Evolutionary conservation across 192 early-diverging fungal species (phyloP).

Genomic region (Coemansia sp.): DNA sequence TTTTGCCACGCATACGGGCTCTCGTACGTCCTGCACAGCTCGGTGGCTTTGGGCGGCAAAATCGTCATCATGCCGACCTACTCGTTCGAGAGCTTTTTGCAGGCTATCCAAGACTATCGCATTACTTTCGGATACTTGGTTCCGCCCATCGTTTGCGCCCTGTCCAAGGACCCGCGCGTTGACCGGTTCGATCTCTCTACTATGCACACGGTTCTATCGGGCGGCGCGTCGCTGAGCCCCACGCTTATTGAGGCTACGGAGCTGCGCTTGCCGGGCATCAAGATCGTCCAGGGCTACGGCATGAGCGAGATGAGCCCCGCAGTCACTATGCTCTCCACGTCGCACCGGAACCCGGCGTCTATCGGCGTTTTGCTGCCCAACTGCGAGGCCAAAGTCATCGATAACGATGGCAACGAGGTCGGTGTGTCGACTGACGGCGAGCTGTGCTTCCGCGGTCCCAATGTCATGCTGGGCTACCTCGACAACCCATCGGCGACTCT

Average conservation of each 20-base stretch:
- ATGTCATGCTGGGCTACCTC: constrained; percentile 85
- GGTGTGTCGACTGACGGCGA: constrained; percentile 76
- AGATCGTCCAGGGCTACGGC: constrained; percentile 66
- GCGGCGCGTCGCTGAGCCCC: constrained; percentile 77
- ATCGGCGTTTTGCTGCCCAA: constrained; percentile 74
- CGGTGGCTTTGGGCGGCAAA: constrained; percentile 40
- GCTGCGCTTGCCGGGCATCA: constrained; percentile 40
- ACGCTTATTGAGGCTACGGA: constrained; percentile 63
- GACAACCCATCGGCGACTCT: constrained; percentile 75
- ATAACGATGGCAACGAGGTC: constrained; percentile 67
- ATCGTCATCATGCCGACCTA: constrained; percentile 78
- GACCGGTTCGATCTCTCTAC: constrained; percentile 69
- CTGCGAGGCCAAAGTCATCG: constrained; percentile 73
- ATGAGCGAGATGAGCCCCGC: constrained; percentile 65
- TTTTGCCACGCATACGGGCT: constrained; percentile 77
- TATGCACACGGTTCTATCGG: constrained; percentile 66
- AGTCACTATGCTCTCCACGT: constrained; percentile 46
- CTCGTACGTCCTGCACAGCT: constrained; percentile 57
- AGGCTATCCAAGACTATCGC: constrained; percentile 65
- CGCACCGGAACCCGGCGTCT: constrained; percentile 52
- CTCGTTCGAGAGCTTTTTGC: constrained; percentile 64
- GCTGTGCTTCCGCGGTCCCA: constrained; percentile 85
- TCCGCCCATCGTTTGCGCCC: constrained; percentile 66
- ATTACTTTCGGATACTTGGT: constrained; percentile 68
- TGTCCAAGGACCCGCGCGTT: constrained; percentile 80